Percentiles rank a stretch among this genome's conserved stretches.
Evolutionary conservation across 495 filamentous ascomycete species (phyloP).

Genomic region (Ramalina intermedia): DNA sequence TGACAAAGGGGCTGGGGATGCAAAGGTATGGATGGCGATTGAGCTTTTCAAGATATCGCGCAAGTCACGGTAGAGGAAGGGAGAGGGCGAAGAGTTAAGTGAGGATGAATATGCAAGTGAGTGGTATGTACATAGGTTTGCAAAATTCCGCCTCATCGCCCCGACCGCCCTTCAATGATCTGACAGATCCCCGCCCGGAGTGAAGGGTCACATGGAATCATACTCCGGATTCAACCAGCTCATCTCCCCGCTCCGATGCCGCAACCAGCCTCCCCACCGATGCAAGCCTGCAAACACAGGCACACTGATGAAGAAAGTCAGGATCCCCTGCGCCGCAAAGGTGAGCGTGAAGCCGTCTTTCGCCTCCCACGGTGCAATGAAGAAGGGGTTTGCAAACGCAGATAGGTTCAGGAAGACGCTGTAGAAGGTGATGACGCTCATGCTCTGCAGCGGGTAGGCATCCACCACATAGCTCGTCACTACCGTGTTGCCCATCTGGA

Average conservation of each 20-base stretch:
- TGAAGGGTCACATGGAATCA: constrained; percentile 15
- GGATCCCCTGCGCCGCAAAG: constrained; percentile 39
- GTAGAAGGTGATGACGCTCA: constrained; percentile 47
- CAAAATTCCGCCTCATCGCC: no score
- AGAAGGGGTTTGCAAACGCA: constrained; percentile 39
- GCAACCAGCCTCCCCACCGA: constrained; percentile 26
- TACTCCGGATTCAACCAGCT: constrained; percentile 32
- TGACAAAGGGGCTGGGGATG: no score
- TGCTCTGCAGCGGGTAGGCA: constrained; percentile 41
- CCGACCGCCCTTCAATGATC: no score
- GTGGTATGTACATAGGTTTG: no score
- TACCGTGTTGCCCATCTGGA: constrained; percentile 48
- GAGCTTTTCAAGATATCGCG: no score
- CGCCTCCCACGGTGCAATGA: constrained; percentile 40
- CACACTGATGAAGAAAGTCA: constrained; percentile 29
- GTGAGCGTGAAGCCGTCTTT: constrained; percentile 41
- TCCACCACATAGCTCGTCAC: constrained; percentile 43
- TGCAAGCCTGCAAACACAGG: constrained; percentile 31
- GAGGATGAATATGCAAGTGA: no score
- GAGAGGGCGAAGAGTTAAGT: no score
- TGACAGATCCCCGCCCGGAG: no score
- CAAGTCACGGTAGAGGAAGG: no score
- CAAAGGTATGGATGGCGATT: no score
- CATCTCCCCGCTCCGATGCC: constrained; percentile 19
- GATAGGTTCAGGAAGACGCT: constrained; percentile 43